These are phyloP conservation scores for Dryadomyces sulphureus DNA, from an alignment of 2,329 filamentous ascomycete genomes.

Conservation along the genomic window DNA sequence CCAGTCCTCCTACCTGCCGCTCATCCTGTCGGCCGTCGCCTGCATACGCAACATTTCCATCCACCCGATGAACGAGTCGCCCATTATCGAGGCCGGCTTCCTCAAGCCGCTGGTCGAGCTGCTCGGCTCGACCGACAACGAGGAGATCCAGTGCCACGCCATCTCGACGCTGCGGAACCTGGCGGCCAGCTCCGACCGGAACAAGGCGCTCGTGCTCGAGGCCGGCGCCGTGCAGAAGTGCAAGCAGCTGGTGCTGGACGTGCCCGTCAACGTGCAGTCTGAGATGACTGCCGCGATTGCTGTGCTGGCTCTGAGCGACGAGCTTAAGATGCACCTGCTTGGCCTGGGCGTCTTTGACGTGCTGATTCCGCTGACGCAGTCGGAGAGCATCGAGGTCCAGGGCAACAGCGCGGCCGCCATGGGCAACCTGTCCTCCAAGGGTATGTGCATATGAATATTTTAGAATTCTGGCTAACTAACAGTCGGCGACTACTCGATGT, in stretches of 20 bases:
- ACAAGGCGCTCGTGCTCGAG: slow-evolving; percentile 94
- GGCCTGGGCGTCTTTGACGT: slow-evolving; percentile 93
- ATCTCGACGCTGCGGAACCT: slow-evolving; percentile 94
- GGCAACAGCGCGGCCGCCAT: slow-evolving; percentile 94
- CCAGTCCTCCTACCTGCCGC: slow-evolving; percentile 86
- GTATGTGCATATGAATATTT: slow-evolving; percentile 30
- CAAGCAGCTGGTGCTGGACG: slow-evolving; percentile 88
- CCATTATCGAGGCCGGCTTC: slow-evolving; percentile 96
- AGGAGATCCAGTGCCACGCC: slow-evolving; percentile 97
- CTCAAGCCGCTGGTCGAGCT: slow-evolving; percentile 86
- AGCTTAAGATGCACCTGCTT: slow-evolving; percentile 81
- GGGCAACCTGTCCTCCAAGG: slow-evolving; percentile 93
- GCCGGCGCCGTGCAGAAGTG: slow-evolving; percentile 96
- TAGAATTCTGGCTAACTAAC: background rate
- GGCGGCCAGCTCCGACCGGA: slow-evolving; percentile 89
- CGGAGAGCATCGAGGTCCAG: slow-evolving; percentile 92
- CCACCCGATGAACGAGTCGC: slow-evolving; percentile 92
- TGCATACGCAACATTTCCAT: slow-evolving; percentile 99
- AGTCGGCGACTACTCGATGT: slow-evolving; percentile 96
- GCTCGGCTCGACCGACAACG: slow-evolving; percentile 88
- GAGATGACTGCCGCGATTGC: slow-evolving; percentile 99
- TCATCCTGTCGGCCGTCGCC: slow-evolving; percentile 91
- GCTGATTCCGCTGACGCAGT: slow-evolving; percentile 86
- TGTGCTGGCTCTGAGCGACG: slow-evolving; percentile 86
- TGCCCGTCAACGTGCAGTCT: slow-evolving; percentile 87